Percentiles rank a stretch among this genome's conserved stretches.
phyloP scores from a whole-genome alignment of 2,329 filamentous ascomycete species.

The Aspergillus transmontanensis region DNA sequence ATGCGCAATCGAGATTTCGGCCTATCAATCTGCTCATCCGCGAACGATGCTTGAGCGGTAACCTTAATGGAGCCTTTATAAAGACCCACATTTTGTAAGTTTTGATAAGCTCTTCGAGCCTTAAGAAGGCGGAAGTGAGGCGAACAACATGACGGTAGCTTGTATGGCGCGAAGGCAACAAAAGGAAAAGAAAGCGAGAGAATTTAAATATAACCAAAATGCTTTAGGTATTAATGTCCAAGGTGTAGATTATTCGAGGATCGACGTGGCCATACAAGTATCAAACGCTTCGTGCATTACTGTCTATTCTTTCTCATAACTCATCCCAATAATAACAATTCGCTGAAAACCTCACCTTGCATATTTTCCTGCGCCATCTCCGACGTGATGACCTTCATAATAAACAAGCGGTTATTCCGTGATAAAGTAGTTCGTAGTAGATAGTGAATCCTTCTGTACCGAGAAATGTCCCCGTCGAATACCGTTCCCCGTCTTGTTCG shows the following conservation, averaged over 20 bases:
- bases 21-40: background rate
- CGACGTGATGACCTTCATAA: conserved; percentile 55
- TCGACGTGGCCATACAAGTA: conserved; percentile 12
- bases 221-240: background rate
- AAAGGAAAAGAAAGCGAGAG: background rate
- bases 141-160: conserved; percentile 4
- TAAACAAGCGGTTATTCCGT: conserved; percentile 48
- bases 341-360: conserved; percentile 35
- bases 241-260: background rate
- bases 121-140: conserved; percentile 16
- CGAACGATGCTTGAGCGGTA: background rate
- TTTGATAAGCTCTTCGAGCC: conserved; percentile 1
- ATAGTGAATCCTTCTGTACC: conserved; percentile 55
- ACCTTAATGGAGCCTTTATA: background rate
- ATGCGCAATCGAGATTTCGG: background rate
- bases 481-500: conserved; percentile 47
- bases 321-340: conserved; percentile 29
- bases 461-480: conserved; percentile 48
- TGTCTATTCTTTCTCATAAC: conserved; percentile 44
- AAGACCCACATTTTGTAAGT: conserved; percentile 6
- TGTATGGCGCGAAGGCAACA: background rate
- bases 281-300: conserved; percentile 32
- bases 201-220: background rate
- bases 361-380: conserved; percentile 54
- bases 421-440: conserved; percentile 51